A percentile compares a stretch with the other conserved stretches of the same genome.
phyloP scores from a whole-genome alignment of 176 grass and related monocot species.

The Pontederia paniculata region DNA sequence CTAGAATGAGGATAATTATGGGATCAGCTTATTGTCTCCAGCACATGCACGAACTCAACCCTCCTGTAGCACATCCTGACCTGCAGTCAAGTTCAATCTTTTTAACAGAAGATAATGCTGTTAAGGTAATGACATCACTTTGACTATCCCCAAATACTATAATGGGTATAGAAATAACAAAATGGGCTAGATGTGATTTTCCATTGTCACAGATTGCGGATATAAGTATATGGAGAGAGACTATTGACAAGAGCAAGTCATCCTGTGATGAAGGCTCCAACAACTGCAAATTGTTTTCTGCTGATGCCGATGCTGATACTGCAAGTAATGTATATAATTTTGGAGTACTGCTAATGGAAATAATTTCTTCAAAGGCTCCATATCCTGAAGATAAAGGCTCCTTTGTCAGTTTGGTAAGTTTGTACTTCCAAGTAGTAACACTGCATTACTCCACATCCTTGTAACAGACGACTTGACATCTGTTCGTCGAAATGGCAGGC shows the following conservation, averaged over 20 bases:
- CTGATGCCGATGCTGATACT: constrained; percentile 58
- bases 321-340: constrained; percentile 87
- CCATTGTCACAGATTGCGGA: constrained; percentile 57
- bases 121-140: constrained; percentile 40
- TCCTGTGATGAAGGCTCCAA: constrained; percentile 33
- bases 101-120: constrained; percentile 82
- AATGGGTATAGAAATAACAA: too few species aligned
- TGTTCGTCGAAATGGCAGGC: constrained; percentile 34
- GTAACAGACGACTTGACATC: not conserved
- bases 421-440: not conserved
- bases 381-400: constrained; percentile 50
- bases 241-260: constrained; percentile 44
- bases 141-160: not conserved
- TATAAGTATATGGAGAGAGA: constrained; percentile 62
- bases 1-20: constrained; percentile 87
- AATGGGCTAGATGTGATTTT: constrained; percentile 1
- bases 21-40: constrained; percentile 83
- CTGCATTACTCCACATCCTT: too few species aligned
- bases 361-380: constrained; percentile 78
- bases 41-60: constrained; percentile 80
- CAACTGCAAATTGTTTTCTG: constrained; percentile 30
- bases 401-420: constrained; percentile 58
- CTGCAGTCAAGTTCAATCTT: constrained; percentile 71
- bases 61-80: constrained; percentile 56
- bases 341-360: constrained; percentile 79